Conservation (phyloP, 1,284 basidiomycete genomes). For the Cystobasidiaceae sp. region DNA sequence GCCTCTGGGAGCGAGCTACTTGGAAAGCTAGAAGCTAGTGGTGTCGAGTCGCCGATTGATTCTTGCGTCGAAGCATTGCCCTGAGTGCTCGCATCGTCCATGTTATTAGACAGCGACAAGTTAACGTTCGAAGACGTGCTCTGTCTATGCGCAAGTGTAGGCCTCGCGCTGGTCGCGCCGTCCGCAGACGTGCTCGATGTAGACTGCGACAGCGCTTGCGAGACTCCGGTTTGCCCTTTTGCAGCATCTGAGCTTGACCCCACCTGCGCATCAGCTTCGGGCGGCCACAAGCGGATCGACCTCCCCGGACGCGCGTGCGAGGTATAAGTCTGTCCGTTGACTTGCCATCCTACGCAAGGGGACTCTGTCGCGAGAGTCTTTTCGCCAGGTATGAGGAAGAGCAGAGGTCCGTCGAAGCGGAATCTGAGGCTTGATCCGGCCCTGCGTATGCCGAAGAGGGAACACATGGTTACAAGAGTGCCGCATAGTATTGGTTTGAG, state of each 20-base stretch:
- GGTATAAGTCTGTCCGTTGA: conserved; percentile 20
- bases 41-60: neutral
- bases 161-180: neutral
- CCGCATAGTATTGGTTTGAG: too few relatives aligned
- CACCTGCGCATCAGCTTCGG: conserved; percentile 1
- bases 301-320: neutral
- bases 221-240: neutral
- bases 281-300: conserved; percentile 27
- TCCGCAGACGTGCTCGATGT: neutral
- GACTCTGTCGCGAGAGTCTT: conserved; percentile 14
- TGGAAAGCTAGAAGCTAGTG: neutral
- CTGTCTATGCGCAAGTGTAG: neutral
- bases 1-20: too few relatives aligned
- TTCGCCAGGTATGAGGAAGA: conserved; percentile 17
- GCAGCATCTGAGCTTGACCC: neutral
- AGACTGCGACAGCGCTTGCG: neutral
- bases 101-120: conserved; percentile 5
- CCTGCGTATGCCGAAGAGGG: neutral
- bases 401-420: conserved; percentile 21
- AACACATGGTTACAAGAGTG: neutral
- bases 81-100: too few relatives aligned
- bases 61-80: neutral
- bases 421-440: conserved; percentile 24
- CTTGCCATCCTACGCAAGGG: conserved; percentile 8
- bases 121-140: conserved; percentile 7